Evolutionary conservation across 2,329 filamentous ascomycete species (phyloP).

Genomic region (Nigrospora oryzae): DNA sequence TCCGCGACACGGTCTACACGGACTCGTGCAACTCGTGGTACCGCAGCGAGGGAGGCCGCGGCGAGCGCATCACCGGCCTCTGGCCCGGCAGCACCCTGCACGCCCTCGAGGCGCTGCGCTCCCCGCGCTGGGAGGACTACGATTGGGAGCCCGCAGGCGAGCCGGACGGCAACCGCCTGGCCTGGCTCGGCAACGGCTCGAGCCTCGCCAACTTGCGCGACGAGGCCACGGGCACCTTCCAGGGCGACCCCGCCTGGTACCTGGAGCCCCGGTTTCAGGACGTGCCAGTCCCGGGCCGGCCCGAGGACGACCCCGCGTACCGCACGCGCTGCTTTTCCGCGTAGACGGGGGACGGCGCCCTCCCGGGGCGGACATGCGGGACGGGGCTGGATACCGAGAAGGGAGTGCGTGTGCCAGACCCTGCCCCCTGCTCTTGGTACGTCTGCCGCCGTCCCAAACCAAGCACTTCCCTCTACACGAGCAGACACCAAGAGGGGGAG

Average conservation of each 20-base stretch:
- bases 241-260: constrained; percentile 22
- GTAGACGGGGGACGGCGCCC: background rate
- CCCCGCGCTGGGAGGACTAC: constrained; percentile 38
- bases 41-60: constrained; percentile 31
- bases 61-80: constrained; percentile 29
- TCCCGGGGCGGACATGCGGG: too few relatives aligned
- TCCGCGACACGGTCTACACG: constrained; percentile 37
- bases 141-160: constrained; percentile 25
- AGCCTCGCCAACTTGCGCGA: constrained; percentile 26
- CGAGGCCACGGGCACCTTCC: constrained; percentile 15
- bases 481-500: too few relatives aligned
- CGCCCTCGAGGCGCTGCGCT: constrained; percentile 29
- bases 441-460: too few relatives aligned
- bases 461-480: too few relatives aligned
- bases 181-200: constrained; percentile 33
- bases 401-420: too few relatives aligned
- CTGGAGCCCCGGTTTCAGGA: constrained; percentile 17
- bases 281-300: constrained; percentile 12
- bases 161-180: constrained; percentile 19
- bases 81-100: constrained; percentile 38
- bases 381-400: too few relatives aligned
- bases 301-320: constrained; percentile 18
- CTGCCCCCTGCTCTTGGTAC: too few relatives aligned
- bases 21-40: constrained; percentile 47
- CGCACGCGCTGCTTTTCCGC: constrained; percentile 19